Percentiles rank a stretch among this genome's conserved stretches.
phyloP scores from a whole-genome alignment of 2,329 filamentous ascomycete species.

The Claviceps sp. region DNA sequence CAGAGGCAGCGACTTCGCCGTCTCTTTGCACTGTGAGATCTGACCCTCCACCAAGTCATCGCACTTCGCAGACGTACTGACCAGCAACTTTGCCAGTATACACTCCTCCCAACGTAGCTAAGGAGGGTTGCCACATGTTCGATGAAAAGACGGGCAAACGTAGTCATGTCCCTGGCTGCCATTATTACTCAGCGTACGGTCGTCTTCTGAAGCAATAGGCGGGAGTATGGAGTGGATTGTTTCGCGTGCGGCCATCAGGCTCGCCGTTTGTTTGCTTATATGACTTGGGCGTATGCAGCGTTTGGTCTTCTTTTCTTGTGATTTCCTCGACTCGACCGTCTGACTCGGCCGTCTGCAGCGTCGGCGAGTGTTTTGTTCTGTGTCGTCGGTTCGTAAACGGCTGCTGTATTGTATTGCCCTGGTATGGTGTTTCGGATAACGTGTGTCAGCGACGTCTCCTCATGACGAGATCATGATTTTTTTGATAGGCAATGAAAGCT shows the following conservation, averaged over 20 bases:
- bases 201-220: constrained; percentile 28
- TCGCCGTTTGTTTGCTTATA: neutral
- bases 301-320: neutral
- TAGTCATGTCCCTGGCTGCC: constrained; percentile 56
- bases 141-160: constrained; percentile 62
- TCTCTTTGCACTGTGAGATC: constrained; percentile 62
- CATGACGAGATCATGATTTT: constrained; percentile 7
- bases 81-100: constrained; percentile 41
- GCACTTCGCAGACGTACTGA: constrained; percentile 17
- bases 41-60: constrained; percentile 2
- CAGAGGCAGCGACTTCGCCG: constrained; percentile 58
- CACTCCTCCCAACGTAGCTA: constrained; percentile 79
- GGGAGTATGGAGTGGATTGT: neutral
- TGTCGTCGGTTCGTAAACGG: neutral
- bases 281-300: constrained; percentile 4
- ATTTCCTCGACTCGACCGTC: neutral
- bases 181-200: constrained; percentile 56
- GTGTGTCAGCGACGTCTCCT: constrained; percentile 1
- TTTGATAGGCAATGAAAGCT: constrained; percentile 11
- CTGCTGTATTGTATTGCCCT: neutral
- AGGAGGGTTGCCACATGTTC: constrained; percentile 70
- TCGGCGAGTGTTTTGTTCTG: neutral
- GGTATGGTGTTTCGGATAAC: neutral
- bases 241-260: neutral
- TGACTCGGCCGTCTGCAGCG: neutral